Evolutionary conservation across 192 early-diverging fungal species (phyloP), one percentile per base, ranked within the genome.

Genomic region (Umbelopsis ramanniana): DNA sequence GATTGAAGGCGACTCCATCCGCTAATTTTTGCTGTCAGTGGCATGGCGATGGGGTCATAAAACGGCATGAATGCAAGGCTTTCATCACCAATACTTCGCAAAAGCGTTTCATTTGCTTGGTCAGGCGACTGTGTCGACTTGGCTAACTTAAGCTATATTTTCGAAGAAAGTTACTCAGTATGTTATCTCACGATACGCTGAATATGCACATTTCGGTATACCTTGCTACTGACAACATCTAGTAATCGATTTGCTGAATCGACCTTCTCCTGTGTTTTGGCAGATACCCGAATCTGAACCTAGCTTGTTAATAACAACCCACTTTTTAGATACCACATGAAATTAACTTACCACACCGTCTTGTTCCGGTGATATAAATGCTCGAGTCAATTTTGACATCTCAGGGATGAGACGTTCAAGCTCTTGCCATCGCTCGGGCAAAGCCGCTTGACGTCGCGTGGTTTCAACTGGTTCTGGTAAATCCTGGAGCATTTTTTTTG

Each of bases 11-110:
- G 26, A 63, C 57, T 63, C 57, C 57, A 63, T 6, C 57, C 57
- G 33, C 33, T 63, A 0, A 17, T 26, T 14, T 17, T 12, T 3
- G 57, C 19, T 9, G 8, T 17, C 37, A 63, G 26, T 37, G 57
- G 57, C 57, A 63, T 63, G 26, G 57, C 26, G 11, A 63, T 37
- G 11, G 57, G 57, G 33, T 63, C 57, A 37, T 38, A 63, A 26
- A 63, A 63, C 11, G 57, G 57, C 10, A 37, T 12, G 7, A 63
- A 63, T 17, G 57, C 57, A 22, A 63, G 26, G 17, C 12, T 63
- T 29, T 2, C 19, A 8, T 29, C 19, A 17, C 2, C n/a, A 1
- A 37, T n/a, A 8, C 26, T 29, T 4, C 33, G 12, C 11, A 63
- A 19, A 63, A 63, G 35, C 1, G 33, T 63, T 17, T 63, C 24